Evolutionary conservation across 2,329 filamentous ascomycete species (phyloP).

Genomic region (Sporothrix schenckii): DNA sequence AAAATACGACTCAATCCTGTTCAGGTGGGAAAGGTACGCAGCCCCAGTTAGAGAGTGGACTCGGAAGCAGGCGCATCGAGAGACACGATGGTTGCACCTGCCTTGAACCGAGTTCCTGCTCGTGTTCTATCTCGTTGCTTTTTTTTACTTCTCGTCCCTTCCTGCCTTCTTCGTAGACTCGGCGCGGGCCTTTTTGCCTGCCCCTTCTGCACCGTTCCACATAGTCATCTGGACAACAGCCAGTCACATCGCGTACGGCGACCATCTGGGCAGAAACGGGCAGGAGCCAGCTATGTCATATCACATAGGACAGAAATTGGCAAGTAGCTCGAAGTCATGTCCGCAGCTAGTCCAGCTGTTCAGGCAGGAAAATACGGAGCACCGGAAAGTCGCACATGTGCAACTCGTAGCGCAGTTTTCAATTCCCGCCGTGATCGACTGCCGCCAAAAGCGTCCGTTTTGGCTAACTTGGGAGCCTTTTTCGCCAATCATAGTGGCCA

Average conservation of each 20-base stretch:
- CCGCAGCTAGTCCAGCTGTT: neutral
- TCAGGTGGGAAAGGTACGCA: constrained; percentile 11
- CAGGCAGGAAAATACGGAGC: constrained; percentile 7
- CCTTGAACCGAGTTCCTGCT: neutral
- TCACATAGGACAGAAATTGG: constrained; percentile 13
- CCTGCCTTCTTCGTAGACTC: neutral
- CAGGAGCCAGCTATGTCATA: constrained; percentile 14
- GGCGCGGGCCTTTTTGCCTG: constrained; percentile 14
- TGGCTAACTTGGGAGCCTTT: neutral
- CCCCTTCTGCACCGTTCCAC: constrained; percentile 26
- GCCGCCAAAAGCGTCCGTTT: constrained; percentile 23
- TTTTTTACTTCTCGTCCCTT: neutral
- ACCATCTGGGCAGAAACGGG: constrained; percentile 24
- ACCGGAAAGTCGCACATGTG: neutral
- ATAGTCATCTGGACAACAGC: constrained; percentile 6
- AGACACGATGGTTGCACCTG: constrained; percentile 20
- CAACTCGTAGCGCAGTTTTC: neutral
- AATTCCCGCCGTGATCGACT: constrained; percentile 12
- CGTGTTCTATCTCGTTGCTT: neutral
- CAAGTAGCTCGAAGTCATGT: constrained; percentile 11
- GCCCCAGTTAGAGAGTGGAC: neutral
- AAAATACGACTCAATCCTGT: neutral
- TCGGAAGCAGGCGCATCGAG: constrained; percentile 3
- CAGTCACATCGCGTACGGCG: constrained; percentile 30
- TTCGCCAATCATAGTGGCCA: constrained; percentile 15